phyloP scores from a whole-genome alignment of 2,329 filamentous ascomycete genomes.

The Fusarium acutatum region DNA sequence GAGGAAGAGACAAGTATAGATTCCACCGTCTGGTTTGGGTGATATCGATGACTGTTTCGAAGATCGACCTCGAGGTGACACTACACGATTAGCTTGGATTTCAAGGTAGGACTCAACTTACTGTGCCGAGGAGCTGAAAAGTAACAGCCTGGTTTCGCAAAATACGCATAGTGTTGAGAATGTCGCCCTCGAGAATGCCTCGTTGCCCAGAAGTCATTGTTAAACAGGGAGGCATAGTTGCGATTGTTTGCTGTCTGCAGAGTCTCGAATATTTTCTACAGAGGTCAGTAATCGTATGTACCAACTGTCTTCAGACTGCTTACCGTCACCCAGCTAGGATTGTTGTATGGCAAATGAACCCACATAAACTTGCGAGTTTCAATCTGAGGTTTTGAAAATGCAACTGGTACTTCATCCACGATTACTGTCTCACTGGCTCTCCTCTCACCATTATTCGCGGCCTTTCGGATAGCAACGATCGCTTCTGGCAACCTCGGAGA shows the following conservation, averaged over 20 bases:
- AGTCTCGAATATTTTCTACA: slow-evolving; percentile 55
- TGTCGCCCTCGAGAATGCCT: slow-evolving; percentile 59
- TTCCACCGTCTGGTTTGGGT: slow-evolving; percentile 40
- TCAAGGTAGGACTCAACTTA: slow-evolving; percentile 24
- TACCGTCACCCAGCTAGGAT: slow-evolving; percentile 67
- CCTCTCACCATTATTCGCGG: slow-evolving; percentile 29
- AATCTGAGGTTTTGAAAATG: slow-evolving; percentile 47
- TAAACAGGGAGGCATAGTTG: slow-evolving; percentile 52
- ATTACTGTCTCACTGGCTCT: slow-evolving; percentile 41
- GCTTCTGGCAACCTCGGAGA: slow-evolving; percentile 47
- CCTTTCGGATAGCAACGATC: slow-evolving; percentile 44
- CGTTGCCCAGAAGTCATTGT: slow-evolving; percentile 58
- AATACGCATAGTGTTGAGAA: slow-evolving; percentile 59
- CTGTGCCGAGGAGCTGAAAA: slow-evolving; percentile 52
- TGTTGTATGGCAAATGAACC: slow-evolving; percentile 66
- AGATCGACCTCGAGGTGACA: slow-evolving; percentile 49
- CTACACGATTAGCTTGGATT: slow-evolving; percentile 17
- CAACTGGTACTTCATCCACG: slow-evolving; percentile 42
- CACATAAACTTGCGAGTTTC: slow-evolving; percentile 61
- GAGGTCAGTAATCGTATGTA: background rate
- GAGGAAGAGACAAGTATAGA: slow-evolving; percentile 61
- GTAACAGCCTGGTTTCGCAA: slow-evolving; percentile 58
- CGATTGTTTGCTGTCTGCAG: slow-evolving; percentile 50
- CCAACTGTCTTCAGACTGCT: background rate
- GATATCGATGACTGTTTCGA: slow-evolving; percentile 43